These are phyloP conservation scores for Handroanthus guayacan DNA, from an alignment of 257 asterid genomes.

Conservation along the genomic window DNA sequence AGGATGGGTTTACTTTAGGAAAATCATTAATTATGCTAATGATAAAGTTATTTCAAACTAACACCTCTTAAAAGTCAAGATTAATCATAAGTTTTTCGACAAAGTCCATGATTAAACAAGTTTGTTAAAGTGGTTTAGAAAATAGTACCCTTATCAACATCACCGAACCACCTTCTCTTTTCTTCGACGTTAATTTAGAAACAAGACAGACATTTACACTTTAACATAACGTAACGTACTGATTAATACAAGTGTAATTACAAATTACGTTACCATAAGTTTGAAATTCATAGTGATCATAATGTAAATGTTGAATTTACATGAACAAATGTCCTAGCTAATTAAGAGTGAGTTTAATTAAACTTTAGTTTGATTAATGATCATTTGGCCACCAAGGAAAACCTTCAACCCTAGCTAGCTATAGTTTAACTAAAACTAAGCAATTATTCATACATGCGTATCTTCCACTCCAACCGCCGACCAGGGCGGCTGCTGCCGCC, in stretches of 20 bases:
- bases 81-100: conserved; percentile 38
- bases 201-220: not conserved
- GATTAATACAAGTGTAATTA: not conserved
- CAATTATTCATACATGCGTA: not conserved
- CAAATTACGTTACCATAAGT: not conserved
- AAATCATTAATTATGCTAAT: conserved; percentile 26
- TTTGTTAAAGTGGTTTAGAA: conserved; percentile 20
- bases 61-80: conserved; percentile 37
- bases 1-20: conserved; percentile 11
- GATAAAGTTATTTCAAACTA: conserved; percentile 23
- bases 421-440: not conserved
- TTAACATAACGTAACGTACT: not conserved
- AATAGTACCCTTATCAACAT: conserved; percentile 18
- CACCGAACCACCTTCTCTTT: conserved; percentile 29
- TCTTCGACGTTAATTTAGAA: conserved; percentile 1
- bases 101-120: conserved; percentile 35
- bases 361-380: too few relatives aligned
- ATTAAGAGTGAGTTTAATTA: too few relatives aligned
- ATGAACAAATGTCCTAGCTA: too few relatives aligned
- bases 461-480: conserved; percentile 10
- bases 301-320: not conserved
- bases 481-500: conserved; percentile 39
- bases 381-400: too few relatives aligned
- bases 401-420: not conserved
- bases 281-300: not conserved